A percentile compares a stretch with the other conserved stretches of the same genome.
These are phyloP conservation scores for Populus deltoides DNA, from an alignment of 345 rosid genomes.

Conservation along the genomic window DNA sequence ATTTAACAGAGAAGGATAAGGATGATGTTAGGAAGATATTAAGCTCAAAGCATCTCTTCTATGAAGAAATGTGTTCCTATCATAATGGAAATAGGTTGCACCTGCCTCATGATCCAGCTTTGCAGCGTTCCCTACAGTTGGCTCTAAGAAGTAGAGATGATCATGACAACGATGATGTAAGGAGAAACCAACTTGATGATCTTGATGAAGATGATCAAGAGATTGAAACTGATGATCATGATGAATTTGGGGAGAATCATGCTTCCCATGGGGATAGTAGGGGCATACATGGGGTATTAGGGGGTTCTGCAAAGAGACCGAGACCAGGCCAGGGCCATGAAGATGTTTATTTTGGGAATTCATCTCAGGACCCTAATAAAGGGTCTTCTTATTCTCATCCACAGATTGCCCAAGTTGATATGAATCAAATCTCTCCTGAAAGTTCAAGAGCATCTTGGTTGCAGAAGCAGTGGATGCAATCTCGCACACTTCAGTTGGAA, in stretches of 20 bases:
- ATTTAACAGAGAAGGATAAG: slow-evolving; percentile 67
- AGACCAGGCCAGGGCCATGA: slow-evolving; percentile 53
- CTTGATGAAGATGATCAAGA: slow-evolving; percentile 77
- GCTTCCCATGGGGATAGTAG: slow-evolving; percentile 43
- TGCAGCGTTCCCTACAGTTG: slow-evolving; percentile 71
- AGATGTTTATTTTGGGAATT: slow-evolving; percentile 46
- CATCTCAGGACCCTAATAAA: slow-evolving; percentile 40
- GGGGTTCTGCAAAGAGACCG: slow-evolving; percentile 54
- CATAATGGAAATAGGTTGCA: slow-evolving; percentile 81
- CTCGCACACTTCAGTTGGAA: slow-evolving; percentile 64
- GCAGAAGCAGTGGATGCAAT: slow-evolving; percentile 70
- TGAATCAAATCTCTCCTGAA: slow-evolving; percentile 49
- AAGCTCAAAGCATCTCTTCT: slow-evolving; percentile 87
- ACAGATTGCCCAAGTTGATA: slow-evolving; percentile 46
- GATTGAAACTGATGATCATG: slow-evolving; percentile 66
- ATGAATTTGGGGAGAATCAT: slow-evolving; percentile 61
- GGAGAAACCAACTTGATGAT: slow-evolving; percentile 62
- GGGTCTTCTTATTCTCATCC: slow-evolving; percentile 37
- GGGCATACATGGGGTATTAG: slow-evolving; percentile 34
- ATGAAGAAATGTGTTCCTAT: slow-evolving; percentile 96
- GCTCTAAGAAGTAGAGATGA: slow-evolving; percentile 80
- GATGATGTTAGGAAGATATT: slow-evolving; percentile 82
- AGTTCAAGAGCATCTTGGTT: slow-evolving; percentile 40
- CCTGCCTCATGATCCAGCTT: slow-evolving; percentile 80
- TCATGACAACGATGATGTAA: slow-evolving; percentile 53